Conservation (phyloP, 2,329 filamentous ascomycete species). For the Penicillium italicum region DNA sequence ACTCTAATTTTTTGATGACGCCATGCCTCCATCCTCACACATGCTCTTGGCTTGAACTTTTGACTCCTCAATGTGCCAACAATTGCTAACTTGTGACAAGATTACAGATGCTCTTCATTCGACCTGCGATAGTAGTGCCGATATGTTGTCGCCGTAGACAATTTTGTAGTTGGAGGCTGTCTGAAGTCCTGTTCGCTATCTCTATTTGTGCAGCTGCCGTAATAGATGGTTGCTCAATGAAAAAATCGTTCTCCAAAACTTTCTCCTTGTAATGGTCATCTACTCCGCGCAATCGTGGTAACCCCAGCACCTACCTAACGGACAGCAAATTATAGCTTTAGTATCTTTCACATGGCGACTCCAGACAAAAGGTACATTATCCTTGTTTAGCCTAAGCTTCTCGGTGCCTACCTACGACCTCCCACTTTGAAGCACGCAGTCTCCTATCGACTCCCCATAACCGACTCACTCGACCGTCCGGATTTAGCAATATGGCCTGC, state of each 20-base stretch:
- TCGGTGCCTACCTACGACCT: no score
- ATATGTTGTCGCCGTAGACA: slow-evolving; percentile 11
- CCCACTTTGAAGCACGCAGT: no score
- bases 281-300: not conserved
- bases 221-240: slow-evolving; percentile 10
- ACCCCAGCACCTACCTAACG: not conserved
- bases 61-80: slow-evolving; percentile 10
- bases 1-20: slow-evolving; percentile 72
- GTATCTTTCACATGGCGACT: not conserved
- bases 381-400: no score
- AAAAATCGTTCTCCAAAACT: not conserved
- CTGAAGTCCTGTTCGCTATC: slow-evolving; percentile 1
- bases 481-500: no score
- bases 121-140: slow-evolving; percentile 6
- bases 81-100: slow-evolving; percentile 23
- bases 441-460: no score
- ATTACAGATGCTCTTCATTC: slow-evolving; percentile 13
- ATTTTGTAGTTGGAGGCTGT: slow-evolving; percentile 8
- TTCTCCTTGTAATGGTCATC: not conserved
- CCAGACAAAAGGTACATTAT: no score
- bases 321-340: not conserved
- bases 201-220: slow-evolving; percentile 4
- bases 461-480: no score
- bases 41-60: slow-evolving; percentile 8
- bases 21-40: slow-evolving; percentile 18